These are phyloP conservation scores for Spiraea crenata DNA, from an alignment of 331 rosid species.

Conservation along the genomic window DNA sequence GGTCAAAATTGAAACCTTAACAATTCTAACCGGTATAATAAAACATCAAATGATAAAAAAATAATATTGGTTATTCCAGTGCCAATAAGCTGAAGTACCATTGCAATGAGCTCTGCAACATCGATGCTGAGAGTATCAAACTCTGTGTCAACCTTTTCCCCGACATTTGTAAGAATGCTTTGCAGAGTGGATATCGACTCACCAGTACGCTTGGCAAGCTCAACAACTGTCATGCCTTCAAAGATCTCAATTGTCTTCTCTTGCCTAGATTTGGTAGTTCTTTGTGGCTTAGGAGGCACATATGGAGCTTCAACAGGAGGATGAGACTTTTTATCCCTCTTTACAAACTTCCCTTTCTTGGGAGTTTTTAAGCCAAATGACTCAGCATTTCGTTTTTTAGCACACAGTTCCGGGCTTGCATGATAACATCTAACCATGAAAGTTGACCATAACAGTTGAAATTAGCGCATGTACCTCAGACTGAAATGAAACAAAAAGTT, in stretches of 20 bases:
- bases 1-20: background rate
- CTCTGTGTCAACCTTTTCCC: conserved; percentile 82
- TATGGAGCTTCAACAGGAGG: conserved; percentile 80
- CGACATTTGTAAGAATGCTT: conserved; percentile 64
- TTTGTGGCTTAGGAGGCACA: conserved; percentile 54
- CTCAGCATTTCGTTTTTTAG: conserved; percentile 43
- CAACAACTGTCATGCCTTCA: conserved; percentile 84
- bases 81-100: conserved; percentile 55
- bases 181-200: conserved; percentile 58
- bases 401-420: conserved; percentile 51
- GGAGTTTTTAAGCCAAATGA: conserved; percentile 56
- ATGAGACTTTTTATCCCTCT: conserved; percentile 44
- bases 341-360: conserved; percentile 61
- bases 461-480: background rate
- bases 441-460: background rate
- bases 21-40: background rate
- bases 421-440: conserved; percentile 56
- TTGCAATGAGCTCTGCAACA: conserved; percentile 69
- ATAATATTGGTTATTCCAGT: background rate
- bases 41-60: background rate
- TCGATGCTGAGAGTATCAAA: conserved; percentile 80
- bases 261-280: conserved; percentile 38
- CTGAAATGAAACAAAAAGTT: background rate
- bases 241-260: conserved; percentile 78
- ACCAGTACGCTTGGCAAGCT: conserved; percentile 81